phyloP scores from a whole-genome alignment of 305 asterid genomes.

The Fraxinus velutina region DNA sequence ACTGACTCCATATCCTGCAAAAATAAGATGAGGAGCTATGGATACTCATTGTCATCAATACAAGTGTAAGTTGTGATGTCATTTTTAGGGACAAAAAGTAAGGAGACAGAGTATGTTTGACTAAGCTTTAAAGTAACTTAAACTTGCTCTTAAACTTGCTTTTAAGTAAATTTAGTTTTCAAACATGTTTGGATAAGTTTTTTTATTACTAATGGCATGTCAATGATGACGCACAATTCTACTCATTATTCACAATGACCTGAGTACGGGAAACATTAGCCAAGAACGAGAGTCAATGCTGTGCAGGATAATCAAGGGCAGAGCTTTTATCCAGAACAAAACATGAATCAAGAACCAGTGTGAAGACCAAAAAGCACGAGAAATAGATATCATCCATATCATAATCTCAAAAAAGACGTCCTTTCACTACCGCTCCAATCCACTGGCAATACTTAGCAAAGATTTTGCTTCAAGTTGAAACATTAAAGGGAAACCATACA shows the following conservation, averaged over 20 bases:
- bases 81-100: not conserved
- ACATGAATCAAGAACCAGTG: not conserved
- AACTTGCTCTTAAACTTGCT: not conserved
- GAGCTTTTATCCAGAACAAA: not conserved
- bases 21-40: not conserved
- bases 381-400: not conserved
- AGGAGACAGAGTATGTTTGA: not conserved
- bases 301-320: not conserved
- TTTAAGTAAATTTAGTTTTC: not conserved
- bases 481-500: not conserved
- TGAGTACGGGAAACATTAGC: not conserved
- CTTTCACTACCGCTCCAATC: not conserved
- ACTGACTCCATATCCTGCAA: conserved; percentile 90
- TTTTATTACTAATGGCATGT: not conserved
- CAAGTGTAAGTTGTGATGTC: not conserved
- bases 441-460: not conserved
- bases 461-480: not conserved
- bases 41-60: not conserved
- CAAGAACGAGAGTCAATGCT: not conserved
- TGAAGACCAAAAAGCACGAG: not conserved
- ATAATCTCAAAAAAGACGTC: not conserved
- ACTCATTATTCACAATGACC: not conserved
- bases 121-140: not conserved
- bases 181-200: not conserved
- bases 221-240: not conserved